Conservation (phyloP, 108 stramenopile genomes). For the Pseudonitzschia multistriata region DNA sequence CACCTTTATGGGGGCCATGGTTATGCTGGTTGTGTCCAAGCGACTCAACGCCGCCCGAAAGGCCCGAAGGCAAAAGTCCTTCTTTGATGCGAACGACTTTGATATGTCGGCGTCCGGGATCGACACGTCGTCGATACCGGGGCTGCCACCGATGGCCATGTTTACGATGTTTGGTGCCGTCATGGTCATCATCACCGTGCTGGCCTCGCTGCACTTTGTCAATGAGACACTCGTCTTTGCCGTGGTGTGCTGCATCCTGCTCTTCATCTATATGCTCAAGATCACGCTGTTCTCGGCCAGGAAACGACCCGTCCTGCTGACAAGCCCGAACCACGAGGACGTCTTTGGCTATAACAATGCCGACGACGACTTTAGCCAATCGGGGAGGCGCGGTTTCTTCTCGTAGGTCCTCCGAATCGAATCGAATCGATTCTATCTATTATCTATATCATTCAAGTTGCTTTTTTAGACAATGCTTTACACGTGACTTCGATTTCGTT, state of each 20-base stretch:
- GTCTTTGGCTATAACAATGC: neutral
- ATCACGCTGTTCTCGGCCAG: constrained; percentile 76
- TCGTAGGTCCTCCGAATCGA: no score
- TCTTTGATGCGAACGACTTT: constrained; percentile 27
- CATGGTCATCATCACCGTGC: constrained; percentile 55
- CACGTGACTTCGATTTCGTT: no score
- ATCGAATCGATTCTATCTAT: no score
- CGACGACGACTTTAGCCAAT: neutral
- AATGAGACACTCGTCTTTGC: constrained; percentile 86
- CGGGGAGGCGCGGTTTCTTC: neutral
- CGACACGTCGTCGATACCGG: constrained; percentile 30
- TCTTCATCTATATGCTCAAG: constrained; percentile 89
- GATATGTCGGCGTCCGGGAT: neutral
- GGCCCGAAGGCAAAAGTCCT: constrained; percentile 14
- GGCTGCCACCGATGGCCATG: constrained; percentile 76
- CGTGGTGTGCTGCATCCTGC: constrained; percentile 75
- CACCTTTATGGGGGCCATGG: constrained; percentile 81
- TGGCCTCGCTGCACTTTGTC: constrained; percentile 77
- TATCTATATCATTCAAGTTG: no score
- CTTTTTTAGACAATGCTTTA: no score
- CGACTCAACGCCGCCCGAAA: constrained; percentile 57
- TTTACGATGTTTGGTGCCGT: constrained; percentile 60
- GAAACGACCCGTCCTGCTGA: constrained; percentile 47
- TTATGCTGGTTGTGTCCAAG: constrained; percentile 83
- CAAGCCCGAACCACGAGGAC: constrained; percentile 35